Evolutionary conservation across 164 flowering plant genomes (phyloP).

Genomic region (Pachysandra terminalis): DNA sequence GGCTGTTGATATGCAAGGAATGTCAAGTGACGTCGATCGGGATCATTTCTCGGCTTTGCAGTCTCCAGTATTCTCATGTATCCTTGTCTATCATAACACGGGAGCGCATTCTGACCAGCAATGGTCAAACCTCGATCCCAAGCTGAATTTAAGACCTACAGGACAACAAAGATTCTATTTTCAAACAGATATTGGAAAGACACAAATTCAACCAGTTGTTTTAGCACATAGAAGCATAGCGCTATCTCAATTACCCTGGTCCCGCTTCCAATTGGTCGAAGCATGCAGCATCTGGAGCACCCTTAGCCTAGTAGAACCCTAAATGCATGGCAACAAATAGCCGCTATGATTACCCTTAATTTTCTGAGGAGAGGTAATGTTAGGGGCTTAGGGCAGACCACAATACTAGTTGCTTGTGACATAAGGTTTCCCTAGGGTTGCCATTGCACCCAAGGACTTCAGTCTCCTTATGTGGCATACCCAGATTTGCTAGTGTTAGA

Average conservation of each 20-base stretch:
- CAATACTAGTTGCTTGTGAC: neutral
- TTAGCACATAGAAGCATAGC: neutral
- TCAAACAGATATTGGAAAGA: neutral
- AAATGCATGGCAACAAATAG: too few species aligned
- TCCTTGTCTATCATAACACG: constrained; percentile 61
- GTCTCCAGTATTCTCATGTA: constrained; percentile 49
- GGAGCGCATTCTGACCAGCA: constrained; percentile 59
- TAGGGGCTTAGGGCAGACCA: too few species aligned
- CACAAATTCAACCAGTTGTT: neutral
- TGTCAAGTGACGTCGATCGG: constrained; percentile 56
- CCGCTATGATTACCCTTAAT: neutral
- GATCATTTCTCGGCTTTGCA: constrained; percentile 72
- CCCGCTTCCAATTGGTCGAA: too few species aligned
- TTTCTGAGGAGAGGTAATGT: neutral
- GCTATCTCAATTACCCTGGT: neutral
- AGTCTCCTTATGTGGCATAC: neutral
- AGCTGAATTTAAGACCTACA: constrained; percentile 69
- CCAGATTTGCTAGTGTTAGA: neutral
- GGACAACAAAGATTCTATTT: neutral
- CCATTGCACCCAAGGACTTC: neutral
- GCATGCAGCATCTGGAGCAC: too few species aligned
- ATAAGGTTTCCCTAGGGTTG: neutral
- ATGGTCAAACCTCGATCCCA: constrained; percentile 63
- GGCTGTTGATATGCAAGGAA: constrained; percentile 61
- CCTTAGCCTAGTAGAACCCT: too few species aligned